Conservation (phyloP, 306 rosid genomes). For the Cucumis melo region DNA sequence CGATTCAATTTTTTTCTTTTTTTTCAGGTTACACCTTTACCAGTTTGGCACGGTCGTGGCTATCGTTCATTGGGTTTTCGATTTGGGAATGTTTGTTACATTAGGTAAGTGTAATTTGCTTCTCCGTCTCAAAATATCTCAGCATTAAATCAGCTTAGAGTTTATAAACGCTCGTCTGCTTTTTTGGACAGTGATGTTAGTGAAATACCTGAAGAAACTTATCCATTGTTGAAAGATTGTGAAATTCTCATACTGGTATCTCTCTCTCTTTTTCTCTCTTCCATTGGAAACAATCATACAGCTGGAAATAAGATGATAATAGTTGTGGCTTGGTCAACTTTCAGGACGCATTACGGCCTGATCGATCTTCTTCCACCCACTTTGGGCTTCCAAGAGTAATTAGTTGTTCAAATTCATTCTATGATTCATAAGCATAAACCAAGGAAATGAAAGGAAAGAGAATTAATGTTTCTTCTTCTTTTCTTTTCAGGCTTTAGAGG, state of each 20-base stretch:
- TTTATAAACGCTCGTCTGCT: conserved; percentile 10
- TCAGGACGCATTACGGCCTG: conserved; percentile 88
- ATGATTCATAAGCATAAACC: background rate
- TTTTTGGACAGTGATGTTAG: conserved; percentile 58
- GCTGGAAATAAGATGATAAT: background rate
- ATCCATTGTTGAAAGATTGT: conserved; percentile 64
- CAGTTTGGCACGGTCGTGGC: conserved; percentile 87
- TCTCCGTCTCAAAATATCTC: conserved; percentile 11
- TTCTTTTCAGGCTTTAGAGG: conserved; percentile 61
- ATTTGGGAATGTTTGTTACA: conserved; percentile 81
- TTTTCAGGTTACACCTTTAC: conserved; percentile 72
- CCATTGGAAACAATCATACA: background rate
- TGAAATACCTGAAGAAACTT: conserved; percentile 88
- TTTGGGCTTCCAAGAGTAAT: conserved; percentile 90
- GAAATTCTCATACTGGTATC: conserved; percentile 74
- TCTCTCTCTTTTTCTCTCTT: background rate
- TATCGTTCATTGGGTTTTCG: conserved; percentile 90
- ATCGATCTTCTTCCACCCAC: conserved; percentile 73
- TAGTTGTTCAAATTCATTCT: conserved; percentile 1
- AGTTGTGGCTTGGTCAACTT: background rate
- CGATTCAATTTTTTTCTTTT: background rate
- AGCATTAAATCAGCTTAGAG: background rate
- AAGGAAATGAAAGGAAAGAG: background rate
- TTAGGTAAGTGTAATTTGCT: conserved; percentile 42
- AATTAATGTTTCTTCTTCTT: background rate